Base-by-base conservation (phyloP, 495 filamentous ascomycete genomes). In the Penicillium diatomitis region DNA sequence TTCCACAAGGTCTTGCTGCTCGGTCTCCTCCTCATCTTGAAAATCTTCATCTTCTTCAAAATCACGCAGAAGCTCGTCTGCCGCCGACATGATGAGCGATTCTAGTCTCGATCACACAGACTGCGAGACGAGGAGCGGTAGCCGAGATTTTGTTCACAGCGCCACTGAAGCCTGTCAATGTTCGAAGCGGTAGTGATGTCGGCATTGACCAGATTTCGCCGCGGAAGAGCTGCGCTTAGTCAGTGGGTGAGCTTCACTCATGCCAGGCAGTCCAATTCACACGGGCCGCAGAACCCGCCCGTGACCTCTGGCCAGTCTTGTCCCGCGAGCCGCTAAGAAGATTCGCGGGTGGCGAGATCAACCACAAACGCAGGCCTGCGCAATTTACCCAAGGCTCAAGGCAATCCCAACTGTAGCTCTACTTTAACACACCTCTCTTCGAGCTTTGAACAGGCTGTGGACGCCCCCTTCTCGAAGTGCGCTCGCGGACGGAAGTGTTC, bases 31-130 rank as follows among this genome's bases (percentile, higher is more conserved):
- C 6, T 58, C 50, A 35, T 55, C 52, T 8, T 67, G 55, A 32
- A 65, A 50, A 39, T 67, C 65, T 31, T 67, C 60, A 9, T 71
- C 69, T 40, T 64, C 61, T 48, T 71, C 70, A 30, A 74, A 72
- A 56, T 74, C 70, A 50, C 70, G 65, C 54, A 74, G 41, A 6
- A 74, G 68, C 31, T 74, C 70, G 51, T 72, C 70, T 3, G 68
- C 70, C 43, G 62, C 68, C 3, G 70, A 74, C 70, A 74, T 74
- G 37, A 32, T 67, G 56, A 40, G 20, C 20, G 2, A 20, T 20
- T 20, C 20, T 20, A 20, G 20, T 20, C 20, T 20, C 20, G n/a
- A 8, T 6, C 31, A 5, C 0, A 30, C 3, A 11, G 38, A 7
- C 7, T 27, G 9, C n/a, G 27, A 35, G 44, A 35, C 33, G 20